phyloP scores from a whole-genome alignment of 2,329 filamentous ascomycete genomes.

The Cladosporium sp. region DNA sequence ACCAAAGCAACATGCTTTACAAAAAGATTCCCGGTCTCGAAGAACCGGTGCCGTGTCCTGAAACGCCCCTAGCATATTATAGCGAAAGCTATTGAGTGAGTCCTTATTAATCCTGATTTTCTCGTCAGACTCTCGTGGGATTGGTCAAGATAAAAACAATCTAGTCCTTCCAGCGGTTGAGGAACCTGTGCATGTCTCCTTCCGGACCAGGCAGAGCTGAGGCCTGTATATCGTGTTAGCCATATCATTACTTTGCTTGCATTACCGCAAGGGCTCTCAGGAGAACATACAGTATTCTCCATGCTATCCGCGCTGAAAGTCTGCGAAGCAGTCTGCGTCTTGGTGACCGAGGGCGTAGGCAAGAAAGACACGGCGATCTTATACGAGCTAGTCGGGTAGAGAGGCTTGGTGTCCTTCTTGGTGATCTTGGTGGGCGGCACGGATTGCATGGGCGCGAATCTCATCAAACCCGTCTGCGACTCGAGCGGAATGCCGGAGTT shows the following conservation, averaged over 20 bases:
- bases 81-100: neutral
- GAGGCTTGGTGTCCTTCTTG: slow-evolving; percentile 44
- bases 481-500: slow-evolving; percentile 46
- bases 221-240: slow-evolving; percentile 40
- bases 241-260: neutral
- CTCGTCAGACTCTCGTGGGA: too few relatives aligned
- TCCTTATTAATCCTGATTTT: too few relatives aligned
- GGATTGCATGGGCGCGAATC: slow-evolving; percentile 59
- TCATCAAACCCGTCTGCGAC: slow-evolving; percentile 53
- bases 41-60: slow-evolving; percentile 6
- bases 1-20: slow-evolving; percentile 5
- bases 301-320: slow-evolving; percentile 50
- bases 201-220: slow-evolving; percentile 49
- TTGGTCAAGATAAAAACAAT: neutral
- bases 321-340: slow-evolving; percentile 49
- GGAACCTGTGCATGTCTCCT: slow-evolving; percentile 54
- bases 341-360: slow-evolving; percentile 40
- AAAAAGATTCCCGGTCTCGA: slow-evolving; percentile 1
- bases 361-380: slow-evolving; percentile 50
- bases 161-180: slow-evolving; percentile 58
- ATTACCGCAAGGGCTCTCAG: neutral
- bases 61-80: slow-evolving; percentile 8
- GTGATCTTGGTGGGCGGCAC: slow-evolving; percentile 58
- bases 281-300: slow-evolving; percentile 55
- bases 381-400: slow-evolving; percentile 54